Evolutionary conservation across 345 rosid species (phyloP), one percentile per base, ranked within the genome.

Genomic region (Sisymbrium altissimum): DNA sequence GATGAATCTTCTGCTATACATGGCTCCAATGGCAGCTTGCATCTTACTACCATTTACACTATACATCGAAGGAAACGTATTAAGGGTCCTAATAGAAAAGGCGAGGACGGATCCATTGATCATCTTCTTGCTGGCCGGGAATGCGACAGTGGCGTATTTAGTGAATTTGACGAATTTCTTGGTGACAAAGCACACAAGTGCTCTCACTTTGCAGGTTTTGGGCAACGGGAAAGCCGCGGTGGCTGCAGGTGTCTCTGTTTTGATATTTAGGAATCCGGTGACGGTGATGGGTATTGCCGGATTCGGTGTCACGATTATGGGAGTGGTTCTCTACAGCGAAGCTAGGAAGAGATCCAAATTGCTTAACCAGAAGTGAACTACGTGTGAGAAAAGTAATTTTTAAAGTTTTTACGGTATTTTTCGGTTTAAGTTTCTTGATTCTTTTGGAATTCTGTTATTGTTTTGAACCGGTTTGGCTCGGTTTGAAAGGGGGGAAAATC

Each of bases 311-410:
- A 95, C 99, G 0, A 70, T 95, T 62, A 92, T 92, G 98, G 99
- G 99, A 1, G 99, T 95, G 70, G 94, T 88, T 84, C 91, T 92
- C 66, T 95, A 95, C 82, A 86, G 98, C 67, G 99, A 95, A 84
- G 99, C 99, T n/a, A 95, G 81, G 92, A 95, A 95, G 94, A 87
- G 99, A 81, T 95, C 97, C n/a, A 95, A 92, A 82, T 49, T 77
- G 81, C 86, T 80, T 19, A 83, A 86, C 66, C 78, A 73, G 56
- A 79, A 73, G 72, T 74, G 36, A 64, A 66, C n/a, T n/a, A n/a
- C 7, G n/a, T 12, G 13, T 6, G 66, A 9, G 63, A 14, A n/a
- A 5, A 77, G 72, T 71, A 49, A 71, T 66, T 73, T 72, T 78
- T 49, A 59, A 36, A 23, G 3, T 52, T 52, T 58, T 78, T 73